Percentiles rank a stretch among this genome's conserved stretches.
Evolutionary conservation across 1,284 basidiomycete species (phyloP).

Genomic region (Leccinum subrobustum): DNA sequence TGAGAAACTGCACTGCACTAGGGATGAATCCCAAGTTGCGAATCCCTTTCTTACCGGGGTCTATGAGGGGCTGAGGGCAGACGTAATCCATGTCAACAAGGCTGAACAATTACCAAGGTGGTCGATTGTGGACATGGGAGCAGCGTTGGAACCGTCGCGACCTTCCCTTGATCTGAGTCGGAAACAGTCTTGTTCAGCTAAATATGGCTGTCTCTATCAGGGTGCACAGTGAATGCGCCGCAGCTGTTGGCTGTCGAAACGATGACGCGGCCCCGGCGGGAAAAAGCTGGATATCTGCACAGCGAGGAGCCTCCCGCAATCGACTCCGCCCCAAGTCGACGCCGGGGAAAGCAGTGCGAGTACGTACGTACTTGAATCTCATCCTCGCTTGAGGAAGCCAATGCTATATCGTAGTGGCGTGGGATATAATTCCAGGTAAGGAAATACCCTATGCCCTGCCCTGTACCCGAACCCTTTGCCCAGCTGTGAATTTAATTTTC

Average conservation of each 20-base stretch:
- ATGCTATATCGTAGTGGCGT: slow-evolving; percentile 27
- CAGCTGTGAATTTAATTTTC: slow-evolving; percentile 50
- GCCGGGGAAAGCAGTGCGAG: neutral
- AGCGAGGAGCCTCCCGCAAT: neutral
- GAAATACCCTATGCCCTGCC: slow-evolving; percentile 36
- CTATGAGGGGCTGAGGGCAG: slow-evolving; percentile 22
- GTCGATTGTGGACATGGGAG: slow-evolving; percentile 1
- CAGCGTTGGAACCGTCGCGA: slow-evolving; percentile 1
- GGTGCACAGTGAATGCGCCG: slow-evolving; percentile 1
- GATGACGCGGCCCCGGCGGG: neutral
- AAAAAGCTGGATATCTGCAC: neutral
- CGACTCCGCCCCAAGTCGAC: slow-evolving; percentile 2
- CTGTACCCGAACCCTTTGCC: slow-evolving; percentile 50
- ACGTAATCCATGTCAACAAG: slow-evolving; percentile 24
- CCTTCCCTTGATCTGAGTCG: slow-evolving; percentile 6
- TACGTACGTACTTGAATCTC: slow-evolving; percentile 5
- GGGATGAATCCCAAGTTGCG: slow-evolving; percentile 20
- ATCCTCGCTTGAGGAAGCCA: slow-evolving; percentile 3
- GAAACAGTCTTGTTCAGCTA: slow-evolving; percentile 5
- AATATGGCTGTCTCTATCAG: slow-evolving; percentile 13
- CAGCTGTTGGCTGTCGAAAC: neutral
- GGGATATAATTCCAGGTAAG: slow-evolving; percentile 12
- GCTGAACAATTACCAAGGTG: slow-evolving; percentile 14
- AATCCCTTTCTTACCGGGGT: slow-evolving; percentile 16
- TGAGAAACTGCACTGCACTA: slow-evolving; percentile 3